Conservation (phyloP, 495 filamentous ascomycete species). For the Trichoderma parareesei region DNA sequence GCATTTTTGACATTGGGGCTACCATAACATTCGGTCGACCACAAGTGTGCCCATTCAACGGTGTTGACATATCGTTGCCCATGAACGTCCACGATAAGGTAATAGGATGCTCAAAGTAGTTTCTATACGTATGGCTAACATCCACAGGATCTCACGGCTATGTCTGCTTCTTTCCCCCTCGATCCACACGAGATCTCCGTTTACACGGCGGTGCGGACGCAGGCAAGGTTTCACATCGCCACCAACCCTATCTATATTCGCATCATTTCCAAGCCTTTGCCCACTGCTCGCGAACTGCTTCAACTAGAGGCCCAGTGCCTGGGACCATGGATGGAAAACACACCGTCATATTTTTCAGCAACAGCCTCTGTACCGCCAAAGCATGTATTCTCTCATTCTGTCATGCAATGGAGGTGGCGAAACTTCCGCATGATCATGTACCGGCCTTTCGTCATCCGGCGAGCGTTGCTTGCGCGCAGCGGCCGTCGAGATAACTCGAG, state of each 20-base stretch:
- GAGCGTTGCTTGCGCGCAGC: conserved; percentile 28
- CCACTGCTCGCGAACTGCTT: conserved; percentile 40
- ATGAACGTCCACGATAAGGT: conserved; percentile 42
- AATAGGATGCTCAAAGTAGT: not conserved
- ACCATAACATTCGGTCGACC: conserved; percentile 26
- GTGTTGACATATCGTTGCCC: conserved; percentile 37
- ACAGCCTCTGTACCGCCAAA: conserved; percentile 24
- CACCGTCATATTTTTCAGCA: conserved; percentile 40
- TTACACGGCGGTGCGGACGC: conserved; percentile 42
- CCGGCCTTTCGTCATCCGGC: conserved; percentile 44
- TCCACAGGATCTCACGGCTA: conserved; percentile 27
- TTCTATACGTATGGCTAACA: not conserved
- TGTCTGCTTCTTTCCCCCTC: conserved; percentile 33
- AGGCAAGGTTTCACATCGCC: conserved; percentile 40
- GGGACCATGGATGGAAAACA: conserved; percentile 37
- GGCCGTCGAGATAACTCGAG: conserved; percentile 13
- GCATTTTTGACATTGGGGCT: conserved; percentile 26
- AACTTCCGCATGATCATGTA: conserved; percentile 46
- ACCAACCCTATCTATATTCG: conserved; percentile 45
- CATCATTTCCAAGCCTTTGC: conserved; percentile 42
- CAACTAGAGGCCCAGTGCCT: conserved; percentile 37
- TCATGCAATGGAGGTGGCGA: conserved; percentile 42
- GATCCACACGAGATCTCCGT: conserved; percentile 39
- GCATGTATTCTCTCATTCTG: conserved; percentile 33
- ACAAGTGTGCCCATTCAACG: conserved; percentile 38